Evolutionary conservation across 257 asterid species (phyloP), one percentile per base, ranked within the genome.

Genomic region (Galeopsis tetrahit): DNA sequence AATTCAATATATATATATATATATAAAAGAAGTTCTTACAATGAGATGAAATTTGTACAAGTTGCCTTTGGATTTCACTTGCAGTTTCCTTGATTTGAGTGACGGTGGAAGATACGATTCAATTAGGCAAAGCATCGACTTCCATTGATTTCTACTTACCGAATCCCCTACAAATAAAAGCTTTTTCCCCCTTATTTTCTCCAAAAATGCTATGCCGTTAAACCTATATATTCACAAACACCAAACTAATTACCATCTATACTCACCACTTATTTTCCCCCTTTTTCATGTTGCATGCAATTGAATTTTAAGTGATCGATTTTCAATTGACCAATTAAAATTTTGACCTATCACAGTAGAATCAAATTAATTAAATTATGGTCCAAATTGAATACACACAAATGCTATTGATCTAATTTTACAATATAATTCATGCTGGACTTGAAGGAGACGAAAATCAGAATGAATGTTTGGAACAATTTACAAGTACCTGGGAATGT

Each of bases 91-190:
- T 5, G 69, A 34, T 77, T 75, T 85, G 4, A 33, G 68, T 3
- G 82, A 68, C 10, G 82, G 75, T 11, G 80, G 77, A 39, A 82
- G 76, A 35, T 75, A 61, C n/a, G 91, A 78, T 49, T 88, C 92
- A 2, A 88, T 68, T 39, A 90, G 66, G 74, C 96, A 90, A 17
- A 84, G 86, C 83, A 90, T 78, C 1, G 96, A 88, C 34, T 61
- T 76, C 89, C 90, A 88, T 73, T 88, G 97, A 38, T 86, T 86
- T 66, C 87, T 78, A 63, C 71, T 81, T 46, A 88, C 48, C 0
- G 97, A 90, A 79, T 90, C 97, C 7, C 97, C 97, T 5, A 84
- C 88, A 57, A 59, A 88, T 5, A 86, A 77, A 14, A 90, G 53
- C 84, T 82, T 90, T 67, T 86, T 90, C 56, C 85, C 87, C 63